A percentile compares a stretch with the other conserved stretches of the same genome.
Conservation (phyloP, 768 basidiomycete species). For the Cubamyces sp. region DNA sequence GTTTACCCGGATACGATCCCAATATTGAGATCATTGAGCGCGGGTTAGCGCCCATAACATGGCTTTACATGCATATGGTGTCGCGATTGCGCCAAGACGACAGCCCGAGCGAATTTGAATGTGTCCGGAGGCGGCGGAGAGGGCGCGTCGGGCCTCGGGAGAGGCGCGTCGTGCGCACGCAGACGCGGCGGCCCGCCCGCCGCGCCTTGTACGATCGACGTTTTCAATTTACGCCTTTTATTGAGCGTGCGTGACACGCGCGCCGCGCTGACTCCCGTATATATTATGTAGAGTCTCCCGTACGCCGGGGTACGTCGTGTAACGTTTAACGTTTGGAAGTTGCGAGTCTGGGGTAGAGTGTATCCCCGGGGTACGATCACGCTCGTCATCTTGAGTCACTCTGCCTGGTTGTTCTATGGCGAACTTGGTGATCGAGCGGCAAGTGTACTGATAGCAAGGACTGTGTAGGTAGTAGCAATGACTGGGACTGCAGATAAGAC, state of each 20-base stretch:
- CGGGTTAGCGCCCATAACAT: neutral
- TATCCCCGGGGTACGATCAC: no score
- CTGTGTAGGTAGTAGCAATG: neutral
- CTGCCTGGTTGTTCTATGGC: neutral
- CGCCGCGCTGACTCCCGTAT: no score
- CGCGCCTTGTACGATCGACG: no score
- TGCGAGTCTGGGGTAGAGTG: neutral
- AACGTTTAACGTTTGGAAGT: neutral
- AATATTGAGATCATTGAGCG: neutral
- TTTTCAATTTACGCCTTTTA: no score
- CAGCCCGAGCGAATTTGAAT: neutral
- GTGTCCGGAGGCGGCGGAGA: neutral
- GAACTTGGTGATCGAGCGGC: neutral
- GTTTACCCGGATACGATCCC: neutral
- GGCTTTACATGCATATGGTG: neutral
- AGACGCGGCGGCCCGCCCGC: no score
- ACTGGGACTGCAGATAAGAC: neutral
- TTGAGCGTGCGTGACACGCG: no score
- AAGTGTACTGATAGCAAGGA: neutral
- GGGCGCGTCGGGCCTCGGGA: no score
- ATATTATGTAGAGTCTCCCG: no score
- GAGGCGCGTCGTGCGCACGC: no score
- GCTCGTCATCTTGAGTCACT: neutral
- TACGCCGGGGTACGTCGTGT: no score
- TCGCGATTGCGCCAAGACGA: neutral